Percentiles rank a stretch among this genome's conserved stretches.
These are phyloP conservation scores for Allantophomopsis cytisporea DNA, from an alignment of 2,329 filamentous ascomycete species.

Conservation along the genomic window DNA sequence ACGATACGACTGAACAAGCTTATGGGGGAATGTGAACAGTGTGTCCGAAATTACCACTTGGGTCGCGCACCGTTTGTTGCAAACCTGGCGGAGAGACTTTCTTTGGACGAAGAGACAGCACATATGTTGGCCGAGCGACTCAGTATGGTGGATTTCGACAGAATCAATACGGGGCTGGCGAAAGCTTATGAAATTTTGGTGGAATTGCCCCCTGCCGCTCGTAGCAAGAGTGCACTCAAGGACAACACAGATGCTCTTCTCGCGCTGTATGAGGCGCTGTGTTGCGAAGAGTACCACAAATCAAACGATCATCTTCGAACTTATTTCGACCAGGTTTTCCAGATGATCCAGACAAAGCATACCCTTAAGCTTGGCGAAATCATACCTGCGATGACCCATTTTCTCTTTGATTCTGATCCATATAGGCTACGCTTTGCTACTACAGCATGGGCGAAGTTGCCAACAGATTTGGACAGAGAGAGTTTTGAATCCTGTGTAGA, in stretches of 20 bases:
- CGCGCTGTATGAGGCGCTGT: slow-evolving; percentile 78
- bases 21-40: slow-evolving; percentile 53
- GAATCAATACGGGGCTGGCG: slow-evolving; percentile 46
- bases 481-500: slow-evolving; percentile 85
- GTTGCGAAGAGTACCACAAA: slow-evolving; percentile 67
- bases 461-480: slow-evolving; percentile 46
- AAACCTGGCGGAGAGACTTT: slow-evolving; percentile 42
- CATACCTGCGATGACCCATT: slow-evolving; percentile 71
- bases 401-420: slow-evolving; percentile 64
- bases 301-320: slow-evolving; percentile 12
- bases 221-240: slow-evolving; percentile 13
- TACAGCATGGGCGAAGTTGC: slow-evolving; percentile 52
- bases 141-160: slow-evolving; percentile 43
- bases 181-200: slow-evolving; percentile 39
- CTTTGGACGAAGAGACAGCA: slow-evolving; percentile 32
- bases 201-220: slow-evolving; percentile 9
- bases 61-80: slow-evolving; percentile 49
- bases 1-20: slow-evolving; percentile 39
- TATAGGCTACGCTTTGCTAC: slow-evolving; percentile 52
- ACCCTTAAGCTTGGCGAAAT: slow-evolving; percentile 64
- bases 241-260: slow-evolving; percentile 48
- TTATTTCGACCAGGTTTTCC: slow-evolving; percentile 70
- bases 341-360: slow-evolving; percentile 64
- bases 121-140: slow-evolving; percentile 39
- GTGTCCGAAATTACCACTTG: slow-evolving; percentile 63